These are phyloP conservation scores for barley (Hordeum vulgare) DNA, from an alignment of 176 grass and related monocot genomes.

Conservation along the genomic window MorexV3_pseudomolecules_assembly NC_058521.1:90669920-90670419, in stretches of 20 bases:
- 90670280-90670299: conserved; percentile 96
- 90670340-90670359: conserved; percentile 77
- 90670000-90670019: background rate
- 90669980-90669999: background rate
- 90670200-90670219: conserved; percentile 99
- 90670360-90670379: conserved; percentile 86
- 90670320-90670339: conserved; percentile 90
- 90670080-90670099: background rate
- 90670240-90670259: conserved; percentile 96
- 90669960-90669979: background rate
- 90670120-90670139: conserved; percentile 75
- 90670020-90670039: background rate
- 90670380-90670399: conserved; percentile 98
- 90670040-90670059: background rate
- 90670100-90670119: background rate
- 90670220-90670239: conserved; percentile 98
- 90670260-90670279: conserved; percentile 98
- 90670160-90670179: conserved; percentile 95
- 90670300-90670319: conserved; percentile 96
- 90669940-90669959: too few species aligned
- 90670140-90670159: conserved; percentile 97
- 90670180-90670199: conserved; percentile 99
- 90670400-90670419: conserved; percentile 96
- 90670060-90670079: background rate
- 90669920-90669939: background rate